phyloP scores from a whole-genome alignment of 108 stramenopile species.

The Cyclotella atomus region DNA sequence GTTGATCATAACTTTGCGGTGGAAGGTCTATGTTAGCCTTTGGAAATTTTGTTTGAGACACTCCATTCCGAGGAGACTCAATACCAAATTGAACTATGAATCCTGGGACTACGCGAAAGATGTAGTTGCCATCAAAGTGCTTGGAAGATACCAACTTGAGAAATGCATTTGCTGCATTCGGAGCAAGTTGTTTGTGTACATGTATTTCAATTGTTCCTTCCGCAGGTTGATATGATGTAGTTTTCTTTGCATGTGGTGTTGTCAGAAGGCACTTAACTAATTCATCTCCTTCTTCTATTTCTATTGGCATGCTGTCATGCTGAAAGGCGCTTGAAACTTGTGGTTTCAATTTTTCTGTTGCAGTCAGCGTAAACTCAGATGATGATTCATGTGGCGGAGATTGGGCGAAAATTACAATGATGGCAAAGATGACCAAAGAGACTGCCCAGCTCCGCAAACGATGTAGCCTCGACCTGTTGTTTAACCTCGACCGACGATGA shows the following conservation, averaged over 20 bases:
- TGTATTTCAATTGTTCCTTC: conserved; percentile 25
- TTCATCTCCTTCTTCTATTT: conserved; percentile 7
- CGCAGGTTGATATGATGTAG: conserved; percentile 15
- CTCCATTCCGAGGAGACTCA: conserved; percentile 14
- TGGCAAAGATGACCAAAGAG: conserved; percentile 11
- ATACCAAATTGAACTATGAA: conserved; percentile 52
- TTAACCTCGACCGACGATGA: no score
- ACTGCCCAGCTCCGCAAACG: conserved; percentile 22
- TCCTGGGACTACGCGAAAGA: conserved; percentile 40
- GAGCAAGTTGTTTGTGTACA: conserved; percentile 37
- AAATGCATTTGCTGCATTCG: conserved; percentile 43
- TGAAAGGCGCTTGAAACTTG: neutral
- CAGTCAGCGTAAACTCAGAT: neutral
- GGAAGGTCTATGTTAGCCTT: conserved; percentile 40
- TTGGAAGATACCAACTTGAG: conserved; percentile 25
- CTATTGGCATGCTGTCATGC: neutral
- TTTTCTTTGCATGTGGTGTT: conserved; percentile 27
- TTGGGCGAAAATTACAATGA: conserved; percentile 9
- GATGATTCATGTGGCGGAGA: neutral
- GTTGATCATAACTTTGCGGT: neutral
- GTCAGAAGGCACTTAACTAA: conserved; percentile 33
- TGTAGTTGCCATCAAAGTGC: conserved; percentile 42
- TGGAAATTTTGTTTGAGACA: neutral
- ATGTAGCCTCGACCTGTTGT: no score
- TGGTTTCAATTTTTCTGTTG: neutral